These are phyloP conservation scores for Hypoxylon fuscum DNA, from an alignment of 495 filamentous ascomycete species.

Conservation along the genomic window DNA sequence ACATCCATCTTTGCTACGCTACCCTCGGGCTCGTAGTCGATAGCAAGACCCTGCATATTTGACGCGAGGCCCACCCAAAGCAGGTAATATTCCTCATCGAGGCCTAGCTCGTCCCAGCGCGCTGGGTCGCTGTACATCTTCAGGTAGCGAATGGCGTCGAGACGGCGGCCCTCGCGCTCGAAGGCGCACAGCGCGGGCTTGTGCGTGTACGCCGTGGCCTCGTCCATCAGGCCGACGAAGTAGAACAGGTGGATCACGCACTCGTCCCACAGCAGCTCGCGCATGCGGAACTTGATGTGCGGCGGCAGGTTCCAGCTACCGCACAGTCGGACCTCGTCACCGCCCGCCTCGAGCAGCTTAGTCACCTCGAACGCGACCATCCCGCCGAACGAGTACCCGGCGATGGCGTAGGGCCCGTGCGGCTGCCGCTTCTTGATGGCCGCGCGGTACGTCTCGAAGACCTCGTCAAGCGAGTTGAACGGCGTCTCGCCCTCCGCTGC, in stretches of 20 bases:
- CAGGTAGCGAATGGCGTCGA: no score
- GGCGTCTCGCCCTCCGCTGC: constrained; percentile 45
- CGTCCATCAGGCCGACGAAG: constrained; percentile 58
- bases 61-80: constrained; percentile 56
- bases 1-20: constrained; percentile 57
- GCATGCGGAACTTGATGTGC: constrained; percentile 62
- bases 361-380: constrained; percentile 65
- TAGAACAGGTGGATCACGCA: constrained; percentile 58
- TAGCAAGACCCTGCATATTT: constrained; percentile 54
- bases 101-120: constrained; percentile 51
- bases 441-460: constrained; percentile 48
- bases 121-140: constrained; percentile 31
- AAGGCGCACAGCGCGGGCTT: constrained; percentile 25
- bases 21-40: constrained; percentile 62
- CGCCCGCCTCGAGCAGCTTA: constrained; percentile 57
- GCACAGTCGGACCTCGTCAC: constrained; percentile 41
- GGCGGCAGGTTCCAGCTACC: constrained; percentile 58
- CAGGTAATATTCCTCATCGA: constrained; percentile 44
- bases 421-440: constrained; percentile 60
- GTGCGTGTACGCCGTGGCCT: constrained; percentile 24
- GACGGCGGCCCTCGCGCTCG: constrained; percentile 43
- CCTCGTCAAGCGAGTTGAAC: constrained; percentile 48
- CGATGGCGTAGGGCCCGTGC: constrained; percentile 63
- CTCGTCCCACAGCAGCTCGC: constrained; percentile 55
- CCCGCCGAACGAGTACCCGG: constrained; percentile 63